Evolutionary conservation across 176 grass and related monocot species (phyloP).

Genomic region (Canna indica): DNA sequence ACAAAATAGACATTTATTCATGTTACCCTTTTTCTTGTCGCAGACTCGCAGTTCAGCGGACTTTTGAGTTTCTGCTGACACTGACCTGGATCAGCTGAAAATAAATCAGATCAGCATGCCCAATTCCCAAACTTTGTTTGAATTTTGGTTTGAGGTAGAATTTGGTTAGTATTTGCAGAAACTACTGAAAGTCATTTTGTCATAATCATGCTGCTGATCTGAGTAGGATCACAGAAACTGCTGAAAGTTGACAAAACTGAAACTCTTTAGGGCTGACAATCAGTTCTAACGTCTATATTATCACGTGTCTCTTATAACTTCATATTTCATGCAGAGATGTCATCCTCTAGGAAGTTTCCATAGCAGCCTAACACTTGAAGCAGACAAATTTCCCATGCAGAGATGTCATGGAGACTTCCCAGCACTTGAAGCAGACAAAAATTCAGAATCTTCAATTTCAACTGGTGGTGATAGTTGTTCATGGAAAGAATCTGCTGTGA

Average conservation of each 20-base stretch:
- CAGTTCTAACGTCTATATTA: too few species aligned
- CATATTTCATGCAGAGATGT: slow-evolving; percentile 29
- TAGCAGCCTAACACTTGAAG: slow-evolving; percentile 24
- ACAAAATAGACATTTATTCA: slow-evolving; percentile 39
- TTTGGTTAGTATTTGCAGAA: neutral
- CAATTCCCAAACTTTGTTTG: neutral
- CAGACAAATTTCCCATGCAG: too few species aligned
- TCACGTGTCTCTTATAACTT: slow-evolving; percentile 7
- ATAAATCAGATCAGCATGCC: neutral
- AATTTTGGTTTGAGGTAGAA: neutral
- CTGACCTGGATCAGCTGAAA: neutral
- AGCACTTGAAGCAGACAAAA: slow-evolving; percentile 31
- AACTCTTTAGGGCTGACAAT: neutral
- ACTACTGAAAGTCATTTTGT: neutral
- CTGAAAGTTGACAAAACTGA: neutral
- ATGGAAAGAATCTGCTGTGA: slow-evolving; percentile 26
- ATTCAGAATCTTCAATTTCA: slow-evolving; percentile 21
- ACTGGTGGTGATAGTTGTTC: slow-evolving; percentile 29
- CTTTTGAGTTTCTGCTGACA: neutral
- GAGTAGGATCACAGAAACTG: neutral
- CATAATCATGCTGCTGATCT: neutral
- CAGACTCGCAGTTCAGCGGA: neutral
- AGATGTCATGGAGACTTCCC: too few species aligned
- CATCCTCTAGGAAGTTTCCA: slow-evolving; percentile 25
- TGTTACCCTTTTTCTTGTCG: slow-evolving; percentile 30